phyloP scores from a whole-genome alignment of 768 basidiomycete species.

The Mycena kentingensis region DNA sequence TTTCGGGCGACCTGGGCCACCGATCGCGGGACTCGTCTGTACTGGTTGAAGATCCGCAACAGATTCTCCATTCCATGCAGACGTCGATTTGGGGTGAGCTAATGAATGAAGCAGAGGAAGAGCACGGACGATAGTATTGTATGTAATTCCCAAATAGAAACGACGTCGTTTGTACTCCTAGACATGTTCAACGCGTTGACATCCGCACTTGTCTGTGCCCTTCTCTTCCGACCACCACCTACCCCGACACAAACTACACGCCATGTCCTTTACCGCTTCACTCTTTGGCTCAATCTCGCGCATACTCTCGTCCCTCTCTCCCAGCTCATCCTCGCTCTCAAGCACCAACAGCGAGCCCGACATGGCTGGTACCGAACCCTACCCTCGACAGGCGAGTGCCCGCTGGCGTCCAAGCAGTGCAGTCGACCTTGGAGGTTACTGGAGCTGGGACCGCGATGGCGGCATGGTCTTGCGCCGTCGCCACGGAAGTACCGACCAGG shows the following conservation, averaged over 20 bases:
- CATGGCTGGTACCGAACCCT: neutral
- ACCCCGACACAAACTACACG: no score
- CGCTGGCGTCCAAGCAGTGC: constrained; percentile 13
- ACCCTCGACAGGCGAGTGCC: constrained; percentile 4
- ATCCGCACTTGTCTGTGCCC: no score
- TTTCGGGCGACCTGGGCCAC: constrained; percentile 53
- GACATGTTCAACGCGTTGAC: neutral
- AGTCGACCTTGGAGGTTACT: constrained; percentile 12
- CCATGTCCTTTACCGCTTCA: constrained; percentile 12
- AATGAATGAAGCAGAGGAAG: constrained; percentile 24
- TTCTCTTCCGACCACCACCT: no score
- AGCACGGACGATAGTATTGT: constrained; percentile 3
- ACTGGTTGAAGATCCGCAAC: constrained; percentile 21
- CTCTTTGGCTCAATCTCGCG: constrained; percentile 21
- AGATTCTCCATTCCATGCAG: constrained; percentile 21
- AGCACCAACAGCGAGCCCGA: constrained; percentile 14
- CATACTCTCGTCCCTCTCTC: constrained; percentile 12
- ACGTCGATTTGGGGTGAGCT: constrained; percentile 23
- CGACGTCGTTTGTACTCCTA: constrained; percentile 9
- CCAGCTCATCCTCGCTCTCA: neutral
- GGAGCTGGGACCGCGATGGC: constrained; percentile 11
- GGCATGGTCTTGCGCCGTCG: constrained; percentile 10
- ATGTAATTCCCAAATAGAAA: no score
- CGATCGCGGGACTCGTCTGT: constrained; percentile 45
- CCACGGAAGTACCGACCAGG: neutral